Base-by-base conservation (phyloP, 2,329 filamentous ascomycete species). In the Aspergillus pseudoterreus region DNA sequence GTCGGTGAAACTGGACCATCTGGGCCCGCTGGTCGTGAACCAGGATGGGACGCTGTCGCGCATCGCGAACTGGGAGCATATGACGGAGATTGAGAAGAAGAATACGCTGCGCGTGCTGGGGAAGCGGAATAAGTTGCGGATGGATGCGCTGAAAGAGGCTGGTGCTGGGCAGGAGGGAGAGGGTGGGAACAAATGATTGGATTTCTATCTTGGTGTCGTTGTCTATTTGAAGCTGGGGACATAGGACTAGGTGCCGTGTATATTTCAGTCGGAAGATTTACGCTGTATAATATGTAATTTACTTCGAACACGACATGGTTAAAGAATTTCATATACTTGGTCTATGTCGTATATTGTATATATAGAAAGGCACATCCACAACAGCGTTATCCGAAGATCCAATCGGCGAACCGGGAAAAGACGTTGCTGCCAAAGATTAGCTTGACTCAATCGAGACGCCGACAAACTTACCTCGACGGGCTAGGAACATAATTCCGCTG, bases 11-110 rank as follows among this genome's bases (percentile, higher is more conserved):
- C 78, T 91, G 8, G 85, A 89, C 63, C 78, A 82, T 54, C 73
- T 91, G 21, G 87, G 88, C 0, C 88, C 88, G 1, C 76, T 91
- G 61, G 86, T 92, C 1, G 83, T 91, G 49, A 87, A 90, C 67
- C 74, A 77, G 54, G 85, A 92, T 68, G 88, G 88, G 17, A 84
- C 84, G 8, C 69, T 90, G 59, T 84, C 83, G 51, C 79, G 87
- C 32, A 87, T 92, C 60, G 72, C 78, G 33, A 91, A 92, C 68
- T 92, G 87, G 87, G 76, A 73, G 8, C 74, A 84, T 57, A 90
- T 91, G 87, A 80, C 81, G 2, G 82, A 83, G 22, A 77, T 83
- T 6, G 87, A 91, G 75, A 78, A 76, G 66, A 71, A 81, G 65
- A 87, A 83, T 62, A 88, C 87, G 35, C 57, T 90, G 65, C 76